A percentile compares a stretch with the other conserved stretches of the same genome.
These are phyloP conservation scores for Cryphonectria carpinicola DNA, from an alignment of 2,329 filamentous ascomycete species.

Conservation along the genomic window DNA sequence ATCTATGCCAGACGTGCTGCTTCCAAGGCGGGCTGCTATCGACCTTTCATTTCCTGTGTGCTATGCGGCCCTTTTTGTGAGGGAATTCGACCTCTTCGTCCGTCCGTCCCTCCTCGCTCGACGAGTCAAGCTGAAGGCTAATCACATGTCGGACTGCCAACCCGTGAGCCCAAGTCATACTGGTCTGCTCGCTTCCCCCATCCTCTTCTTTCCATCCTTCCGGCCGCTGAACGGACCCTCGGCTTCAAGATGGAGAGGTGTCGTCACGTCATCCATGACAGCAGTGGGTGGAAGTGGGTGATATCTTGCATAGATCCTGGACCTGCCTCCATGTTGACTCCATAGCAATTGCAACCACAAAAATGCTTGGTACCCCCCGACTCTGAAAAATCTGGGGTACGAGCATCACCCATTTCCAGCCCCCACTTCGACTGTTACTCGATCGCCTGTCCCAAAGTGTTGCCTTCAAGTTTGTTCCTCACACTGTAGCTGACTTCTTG, in stretches of 20 bases:
- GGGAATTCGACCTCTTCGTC: no score
- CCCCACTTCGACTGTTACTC: not conserved
- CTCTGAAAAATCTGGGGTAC: not conserved
- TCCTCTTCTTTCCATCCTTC: not conserved
- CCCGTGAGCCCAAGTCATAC: not conserved
- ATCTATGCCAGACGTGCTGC: not conserved
- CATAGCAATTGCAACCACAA: not conserved
- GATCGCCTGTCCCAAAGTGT: not conserved
- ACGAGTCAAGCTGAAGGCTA: not conserved
- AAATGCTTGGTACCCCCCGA: not conserved
- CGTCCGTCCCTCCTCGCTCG: no score
- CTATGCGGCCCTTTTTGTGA: not conserved
- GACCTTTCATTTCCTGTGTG: not conserved
- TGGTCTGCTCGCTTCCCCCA: no score
- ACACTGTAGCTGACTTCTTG: not conserved
- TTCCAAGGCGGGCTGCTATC: not conserved
- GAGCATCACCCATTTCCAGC: not conserved
- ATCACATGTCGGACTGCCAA: not conserved
- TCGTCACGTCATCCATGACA: not conserved
- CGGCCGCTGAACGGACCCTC: not conserved
- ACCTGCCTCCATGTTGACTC: not conserved
- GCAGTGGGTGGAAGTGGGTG: not conserved
- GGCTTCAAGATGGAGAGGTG: not conserved
- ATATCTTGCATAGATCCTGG: not conserved
- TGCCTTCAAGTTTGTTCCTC: not conserved